Percentiles rank a stretch among this genome's conserved stretches.
phyloP scores from a whole-genome alignment of 352 stramenopile species.

The Peronospora destructor region DNA sequence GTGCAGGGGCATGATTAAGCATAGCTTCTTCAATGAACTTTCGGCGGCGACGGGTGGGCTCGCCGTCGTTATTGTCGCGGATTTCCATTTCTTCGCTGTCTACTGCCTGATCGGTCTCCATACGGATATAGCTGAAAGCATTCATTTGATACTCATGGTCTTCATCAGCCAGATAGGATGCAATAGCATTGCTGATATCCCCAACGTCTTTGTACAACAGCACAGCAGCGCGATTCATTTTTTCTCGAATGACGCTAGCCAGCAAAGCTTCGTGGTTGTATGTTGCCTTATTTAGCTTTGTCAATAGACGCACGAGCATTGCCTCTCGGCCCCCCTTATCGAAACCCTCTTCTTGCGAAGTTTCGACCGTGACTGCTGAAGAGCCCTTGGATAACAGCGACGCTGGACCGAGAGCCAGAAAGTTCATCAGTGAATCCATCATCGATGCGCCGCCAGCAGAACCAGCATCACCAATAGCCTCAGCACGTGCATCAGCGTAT shows the following conservation, averaged over 20 bases:
- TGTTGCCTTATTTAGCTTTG: slow-evolving; percentile 74
- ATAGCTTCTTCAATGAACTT: slow-evolving; percentile 78
- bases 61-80: slow-evolving; percentile 30
- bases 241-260: slow-evolving; percentile 59
- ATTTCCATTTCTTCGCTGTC: slow-evolving; percentile 34
- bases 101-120: slow-evolving; percentile 45
- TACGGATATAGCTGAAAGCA: slow-evolving; percentile 79
- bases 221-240: slow-evolving; percentile 79
- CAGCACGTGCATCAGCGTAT: slow-evolving; percentile 63
- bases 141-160: slow-evolving; percentile 80
- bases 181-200: slow-evolving; percentile 68
- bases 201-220: slow-evolving; percentile 75
- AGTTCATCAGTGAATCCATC: slow-evolving; percentile 88
- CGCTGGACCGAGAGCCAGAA: slow-evolving; percentile 67
- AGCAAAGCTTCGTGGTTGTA: slow-evolving; percentile 75
- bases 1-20: slow-evolving; percentile 55
- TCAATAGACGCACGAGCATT: slow-evolving; percentile 80
- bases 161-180: slow-evolving; percentile 72
- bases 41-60: slow-evolving; percentile 35
- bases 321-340: slow-evolving; percentile 73
- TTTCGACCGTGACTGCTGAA: slow-evolving; percentile 35
- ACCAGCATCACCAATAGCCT: slow-evolving; percentile 42
- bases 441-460: slow-evolving; percentile 48
- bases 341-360: slow-evolving; percentile 77
- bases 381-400: slow-evolving; percentile 44